phyloP scores from a whole-genome alignment of 2,329 filamentous ascomycete genomes.

The Colletotrichum echinochloae region DNA sequence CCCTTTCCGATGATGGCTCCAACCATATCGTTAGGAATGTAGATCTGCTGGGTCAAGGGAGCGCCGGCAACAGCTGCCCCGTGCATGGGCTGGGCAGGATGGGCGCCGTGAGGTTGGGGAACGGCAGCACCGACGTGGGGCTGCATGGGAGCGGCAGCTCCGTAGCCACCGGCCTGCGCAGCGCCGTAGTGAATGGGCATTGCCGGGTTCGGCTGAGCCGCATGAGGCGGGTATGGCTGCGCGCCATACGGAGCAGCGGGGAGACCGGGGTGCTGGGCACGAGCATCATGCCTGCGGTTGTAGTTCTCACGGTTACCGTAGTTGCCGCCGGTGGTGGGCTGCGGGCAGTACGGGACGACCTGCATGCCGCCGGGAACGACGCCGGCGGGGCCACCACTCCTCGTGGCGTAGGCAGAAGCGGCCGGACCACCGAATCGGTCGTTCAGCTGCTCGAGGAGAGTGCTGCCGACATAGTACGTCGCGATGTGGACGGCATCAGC shows the following conservation, averaged over 20 bases:
- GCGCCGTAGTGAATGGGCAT: slow-evolving; percentile 80
- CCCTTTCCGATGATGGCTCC: slow-evolving; percentile 99
- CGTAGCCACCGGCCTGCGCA: slow-evolving; percentile 78
- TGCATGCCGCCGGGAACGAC: slow-evolving; percentile 98
- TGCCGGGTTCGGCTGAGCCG: slow-evolving; percentile 71
- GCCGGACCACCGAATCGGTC: slow-evolving; percentile 96
- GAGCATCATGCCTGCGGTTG: slow-evolving; percentile 77
- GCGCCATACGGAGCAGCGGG: slow-evolving; percentile 77
- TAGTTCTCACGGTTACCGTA: slow-evolving; percentile 93
- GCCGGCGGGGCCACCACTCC: slow-evolving; percentile 91
- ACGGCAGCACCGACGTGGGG: slow-evolving; percentile 73
- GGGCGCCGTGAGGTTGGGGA: slow-evolving; percentile 65
- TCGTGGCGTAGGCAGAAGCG: slow-evolving; percentile 96
- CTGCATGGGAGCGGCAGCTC: slow-evolving; percentile 82
- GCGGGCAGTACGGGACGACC: slow-evolving; percentile 96
- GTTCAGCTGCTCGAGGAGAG: slow-evolving; percentile 96
- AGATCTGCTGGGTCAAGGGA: slow-evolving; percentile 97
- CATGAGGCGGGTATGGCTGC: slow-evolving; percentile 78
- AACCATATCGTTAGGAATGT: slow-evolving; percentile 99
- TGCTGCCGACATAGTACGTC: slow-evolving; percentile 98
- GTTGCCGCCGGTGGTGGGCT: slow-evolving; percentile 91
- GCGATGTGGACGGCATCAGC: slow-evolving; percentile 99
- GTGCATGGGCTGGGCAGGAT: slow-evolving; percentile 77
- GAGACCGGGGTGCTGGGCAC: slow-evolving; percentile 73
- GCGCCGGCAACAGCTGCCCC: slow-evolving; percentile 75